phyloP scores from a whole-genome alignment of 2,329 filamentous ascomycete species.

The Chaetomiaceae sp. region DNA sequence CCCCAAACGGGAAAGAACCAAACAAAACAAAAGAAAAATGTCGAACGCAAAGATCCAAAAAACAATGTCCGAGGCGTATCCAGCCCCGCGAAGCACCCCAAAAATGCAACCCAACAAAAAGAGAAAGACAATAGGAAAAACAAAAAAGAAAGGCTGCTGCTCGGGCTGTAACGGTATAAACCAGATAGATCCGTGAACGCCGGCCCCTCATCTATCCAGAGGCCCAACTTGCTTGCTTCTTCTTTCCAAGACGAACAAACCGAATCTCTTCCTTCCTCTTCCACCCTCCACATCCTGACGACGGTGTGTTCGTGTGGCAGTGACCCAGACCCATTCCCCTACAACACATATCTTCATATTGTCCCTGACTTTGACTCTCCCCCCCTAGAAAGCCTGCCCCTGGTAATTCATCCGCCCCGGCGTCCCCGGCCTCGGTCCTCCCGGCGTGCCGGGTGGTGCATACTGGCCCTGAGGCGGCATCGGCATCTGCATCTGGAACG shows the following conservation, averaged over 20 bases:
- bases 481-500: conserved; percentile 17
- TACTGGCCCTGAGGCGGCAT: conserved; percentile 27
- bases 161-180: no score
- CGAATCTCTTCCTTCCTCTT: no score
- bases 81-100: conserved; percentile 10
- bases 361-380: conserved; percentile 15
- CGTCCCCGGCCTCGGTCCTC: conserved; percentile 17
- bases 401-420: conserved; percentile 26
- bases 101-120: background rate
- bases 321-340: no score
- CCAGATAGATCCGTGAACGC: background rate
- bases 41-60: background rate
- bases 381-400: conserved; percentile 31
- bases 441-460: conserved; percentile 26
- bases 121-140: background rate
- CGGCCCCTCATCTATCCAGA: background rate
- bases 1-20: background rate
- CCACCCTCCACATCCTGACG: no score
- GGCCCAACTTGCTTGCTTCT: no score
- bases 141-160: no score
- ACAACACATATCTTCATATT: no score
- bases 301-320: no score
- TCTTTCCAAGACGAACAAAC: no score
- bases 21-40: background rate
- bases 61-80: background rate